phyloP scores from a whole-genome alignment of 2,329 filamentous ascomycete genomes.

The Keithomyces neogunnii region DNA sequence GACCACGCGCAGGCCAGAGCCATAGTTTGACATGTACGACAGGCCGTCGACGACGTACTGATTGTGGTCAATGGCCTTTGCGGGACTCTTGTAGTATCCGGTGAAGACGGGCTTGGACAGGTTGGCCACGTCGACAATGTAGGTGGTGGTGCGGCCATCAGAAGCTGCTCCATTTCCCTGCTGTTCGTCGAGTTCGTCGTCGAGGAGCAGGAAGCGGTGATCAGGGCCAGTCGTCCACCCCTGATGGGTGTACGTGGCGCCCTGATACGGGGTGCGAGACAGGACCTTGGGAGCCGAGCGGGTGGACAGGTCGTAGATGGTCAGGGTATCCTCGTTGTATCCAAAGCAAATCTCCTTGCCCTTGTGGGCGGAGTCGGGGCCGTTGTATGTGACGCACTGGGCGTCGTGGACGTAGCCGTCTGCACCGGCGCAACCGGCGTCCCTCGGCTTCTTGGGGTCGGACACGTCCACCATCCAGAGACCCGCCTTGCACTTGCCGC shows the following conservation, averaged over 20 bases:
- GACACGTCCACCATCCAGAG: constrained; percentile 48
- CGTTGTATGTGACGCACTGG: constrained; percentile 45
- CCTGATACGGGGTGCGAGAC: constrained; percentile 44
- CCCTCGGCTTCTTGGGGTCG: constrained; percentile 40
- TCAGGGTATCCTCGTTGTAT: constrained; percentile 18
- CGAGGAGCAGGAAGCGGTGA: constrained; percentile 33
- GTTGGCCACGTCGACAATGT: constrained; percentile 36
- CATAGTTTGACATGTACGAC: constrained; percentile 39
- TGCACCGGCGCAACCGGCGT: constrained; percentile 36
- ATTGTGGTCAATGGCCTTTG: constrained; percentile 36
- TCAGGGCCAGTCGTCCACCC: constrained; percentile 39
- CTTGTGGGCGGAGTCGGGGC: constrained; percentile 34
- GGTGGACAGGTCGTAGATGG: constrained; percentile 38
- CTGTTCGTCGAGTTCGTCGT: constrained; percentile 41
- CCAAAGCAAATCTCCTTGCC: constrained; percentile 21
- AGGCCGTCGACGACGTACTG: constrained; percentile 33
- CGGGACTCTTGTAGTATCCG: constrained; percentile 30
- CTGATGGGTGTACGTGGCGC: constrained; percentile 47
- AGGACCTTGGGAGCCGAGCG: constrained; percentile 36
- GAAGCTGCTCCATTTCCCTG: constrained; percentile 29
- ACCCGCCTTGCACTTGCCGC: constrained; percentile 34
- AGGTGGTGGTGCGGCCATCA: constrained; percentile 30
- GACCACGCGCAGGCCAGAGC: constrained; percentile 31
- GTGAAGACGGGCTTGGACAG: constrained; percentile 28
- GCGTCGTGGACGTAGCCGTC: constrained; percentile 45